Percentiles rank a stretch among this genome's conserved stretches.
Conservation (phyloP, 129 eudicot genomes). For the Flaveria ramosissima region DNA sequence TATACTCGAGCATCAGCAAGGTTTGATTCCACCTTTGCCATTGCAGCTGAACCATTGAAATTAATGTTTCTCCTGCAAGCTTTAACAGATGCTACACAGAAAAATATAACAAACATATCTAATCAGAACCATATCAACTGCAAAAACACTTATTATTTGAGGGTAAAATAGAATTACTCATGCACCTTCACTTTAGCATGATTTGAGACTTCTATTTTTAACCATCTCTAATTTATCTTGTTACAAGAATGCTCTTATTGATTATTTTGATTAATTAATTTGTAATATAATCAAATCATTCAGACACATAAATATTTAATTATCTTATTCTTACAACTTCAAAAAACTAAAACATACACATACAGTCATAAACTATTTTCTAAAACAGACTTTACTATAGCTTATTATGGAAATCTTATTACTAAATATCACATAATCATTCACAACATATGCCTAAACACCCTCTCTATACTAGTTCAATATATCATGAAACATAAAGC, state of each 20-base stretch:
- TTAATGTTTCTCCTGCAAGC: conserved; percentile 94
- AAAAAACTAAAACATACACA: background rate
- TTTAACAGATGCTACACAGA: conserved; percentile 83
- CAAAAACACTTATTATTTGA: background rate
- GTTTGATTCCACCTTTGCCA: conserved; percentile 87
- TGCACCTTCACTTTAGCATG: background rate
- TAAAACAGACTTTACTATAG: background rate
- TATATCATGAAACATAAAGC: background rate
- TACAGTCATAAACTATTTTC: background rate
- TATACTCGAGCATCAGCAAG: conserved; percentile 96
- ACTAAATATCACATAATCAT: background rate
- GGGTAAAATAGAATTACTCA: background rate
- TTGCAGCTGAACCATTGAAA: conserved; percentile 87
- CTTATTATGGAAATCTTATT: background rate
- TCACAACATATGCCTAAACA: background rate
- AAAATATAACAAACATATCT: background rate
- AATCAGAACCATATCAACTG: background rate
- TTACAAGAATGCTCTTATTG: background rate
- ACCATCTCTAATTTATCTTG: background rate
- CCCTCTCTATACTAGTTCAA: background rate
- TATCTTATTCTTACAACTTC: background rate
- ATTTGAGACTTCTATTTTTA: background rate
- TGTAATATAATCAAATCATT: background rate
- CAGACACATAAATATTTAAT: background rate
- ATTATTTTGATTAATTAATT: background rate